Evolutionary conservation across 768 basidiomycete genomes (phyloP).

Genomic region (Agrocybe praecox): DNA sequence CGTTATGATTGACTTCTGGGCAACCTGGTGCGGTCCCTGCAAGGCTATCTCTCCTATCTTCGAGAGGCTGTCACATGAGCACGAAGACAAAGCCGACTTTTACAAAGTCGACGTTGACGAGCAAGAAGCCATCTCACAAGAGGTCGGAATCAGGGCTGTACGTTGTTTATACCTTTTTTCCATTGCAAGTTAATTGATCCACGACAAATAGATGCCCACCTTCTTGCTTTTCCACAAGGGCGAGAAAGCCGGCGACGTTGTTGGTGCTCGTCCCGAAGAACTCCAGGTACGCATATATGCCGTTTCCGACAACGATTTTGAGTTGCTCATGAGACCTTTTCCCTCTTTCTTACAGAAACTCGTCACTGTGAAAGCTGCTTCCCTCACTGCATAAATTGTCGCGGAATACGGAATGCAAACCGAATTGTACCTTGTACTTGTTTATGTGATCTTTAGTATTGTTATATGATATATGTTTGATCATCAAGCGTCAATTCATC

Average conservation of each 20-base stretch:
- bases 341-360: not conserved
- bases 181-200: too few species aligned
- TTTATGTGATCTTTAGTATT: not conserved
- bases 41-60: constrained; percentile 65
- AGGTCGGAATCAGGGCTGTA: constrained; percentile 66
- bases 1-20: constrained; percentile 74
- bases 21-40: constrained; percentile 79
- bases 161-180: constrained; percentile 22
- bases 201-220: constrained; percentile 40
- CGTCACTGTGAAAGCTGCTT: not conserved
- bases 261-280: constrained; percentile 47
- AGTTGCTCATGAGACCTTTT: not conserved
- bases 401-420: not conserved
- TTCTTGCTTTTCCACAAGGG: constrained; percentile 41
- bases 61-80: constrained; percentile 48
- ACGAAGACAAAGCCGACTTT: constrained; percentile 46
- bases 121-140: constrained; percentile 51
- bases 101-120: constrained; percentile 79
- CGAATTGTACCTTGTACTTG: not conserved
- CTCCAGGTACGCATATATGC: constrained; percentile 39
- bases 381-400: not conserved
- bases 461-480: not conserved
- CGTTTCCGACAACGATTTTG: too few species aligned
- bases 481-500: not conserved
- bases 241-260: constrained; percentile 34